Conservation (phyloP, 129 eudicot genomes). For the Lactuca saligna region DNA sequence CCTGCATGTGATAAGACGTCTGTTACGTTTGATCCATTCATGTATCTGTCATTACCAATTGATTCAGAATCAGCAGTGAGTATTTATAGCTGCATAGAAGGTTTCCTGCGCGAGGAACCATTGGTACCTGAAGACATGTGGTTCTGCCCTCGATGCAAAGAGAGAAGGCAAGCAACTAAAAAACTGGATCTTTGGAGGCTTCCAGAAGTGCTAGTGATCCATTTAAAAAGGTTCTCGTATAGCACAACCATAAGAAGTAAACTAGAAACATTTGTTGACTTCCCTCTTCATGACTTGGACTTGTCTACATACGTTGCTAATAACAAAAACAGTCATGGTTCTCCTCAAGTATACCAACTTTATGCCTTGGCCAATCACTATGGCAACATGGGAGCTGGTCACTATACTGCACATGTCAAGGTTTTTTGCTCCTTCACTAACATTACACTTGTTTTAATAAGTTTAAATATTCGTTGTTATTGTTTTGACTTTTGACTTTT, state of each 20-base stretch:
- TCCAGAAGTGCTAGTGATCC: constrained; percentile 85
- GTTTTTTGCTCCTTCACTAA: constrained; percentile 19
- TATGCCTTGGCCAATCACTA: constrained; percentile 90
- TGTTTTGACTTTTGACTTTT: not conserved
- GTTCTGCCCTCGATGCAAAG: constrained; percentile 94
- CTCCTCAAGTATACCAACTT: constrained; percentile 76
- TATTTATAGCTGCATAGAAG: constrained; percentile 77
- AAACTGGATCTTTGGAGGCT: constrained; percentile 98
- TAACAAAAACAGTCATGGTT: constrained; percentile 60
- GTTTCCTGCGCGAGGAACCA: constrained; percentile 90
- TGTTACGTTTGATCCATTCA: constrained; percentile 92
- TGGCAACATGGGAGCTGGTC: constrained; percentile 93
- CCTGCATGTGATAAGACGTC: constrained; percentile 83
- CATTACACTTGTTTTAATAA: constrained; percentile 18
- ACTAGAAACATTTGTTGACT: constrained; percentile 79
- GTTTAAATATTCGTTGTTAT: not conserved
- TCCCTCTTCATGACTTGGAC: constrained; percentile 79
- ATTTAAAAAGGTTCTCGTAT: constrained; percentile 88
- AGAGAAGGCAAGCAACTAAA: constrained; percentile 90
- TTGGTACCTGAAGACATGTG: constrained; percentile 98
- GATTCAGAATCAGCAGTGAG: constrained; percentile 76
- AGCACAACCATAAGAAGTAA: constrained; percentile 82
- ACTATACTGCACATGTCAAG: constrained; percentile 90
- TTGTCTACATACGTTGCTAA: constrained; percentile 79
- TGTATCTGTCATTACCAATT: constrained; percentile 95